Conservation (phyloP, 2,329 filamentous ascomycete genomes). For the Fusarium pseudograminearum region DNA sequence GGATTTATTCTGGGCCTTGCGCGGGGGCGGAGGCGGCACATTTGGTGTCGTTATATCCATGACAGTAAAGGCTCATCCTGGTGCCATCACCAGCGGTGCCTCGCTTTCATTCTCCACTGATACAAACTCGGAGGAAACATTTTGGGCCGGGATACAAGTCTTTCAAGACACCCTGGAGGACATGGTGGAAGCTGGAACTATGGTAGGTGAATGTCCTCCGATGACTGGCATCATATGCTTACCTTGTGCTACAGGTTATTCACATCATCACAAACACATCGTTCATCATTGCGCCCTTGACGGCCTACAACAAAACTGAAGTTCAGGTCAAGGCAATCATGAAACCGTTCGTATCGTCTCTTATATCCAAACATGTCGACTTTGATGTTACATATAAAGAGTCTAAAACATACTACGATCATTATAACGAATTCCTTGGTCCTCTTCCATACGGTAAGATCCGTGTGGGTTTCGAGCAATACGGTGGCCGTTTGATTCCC, state of each 20-base stretch:
- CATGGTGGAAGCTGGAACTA: not conserved
- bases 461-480: slow-evolving; percentile 46
- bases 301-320: not conserved
- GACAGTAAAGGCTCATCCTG: not conserved
- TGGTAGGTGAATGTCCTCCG: not conserved
- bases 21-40: not conserved
- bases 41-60: not conserved
- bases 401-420: slow-evolving; percentile 50
- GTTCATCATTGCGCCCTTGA: not conserved
- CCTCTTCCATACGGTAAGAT: slow-evolving; percentile 56
- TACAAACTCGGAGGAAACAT: not conserved
- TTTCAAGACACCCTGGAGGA: not conserved
- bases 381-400: slow-evolving; percentile 29
- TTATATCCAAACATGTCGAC: slow-evolving; percentile 21
- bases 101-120: not conserved
- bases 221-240: not conserved
- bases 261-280: not conserved
- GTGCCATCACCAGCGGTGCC: not conserved
- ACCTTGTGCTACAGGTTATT: not conserved
- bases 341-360: slow-evolving; percentile 7
- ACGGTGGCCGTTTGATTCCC: slow-evolving; percentile 59
- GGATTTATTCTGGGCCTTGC: not conserved
- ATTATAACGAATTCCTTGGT: slow-evolving; percentile 58
- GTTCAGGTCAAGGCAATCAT: not conserved
- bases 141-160: not conserved